These are phyloP conservation scores for Dactylonectria estremocensis DNA, from an alignment of 2,329 filamentous ascomycete genomes.

Conservation along the genomic window DNA sequence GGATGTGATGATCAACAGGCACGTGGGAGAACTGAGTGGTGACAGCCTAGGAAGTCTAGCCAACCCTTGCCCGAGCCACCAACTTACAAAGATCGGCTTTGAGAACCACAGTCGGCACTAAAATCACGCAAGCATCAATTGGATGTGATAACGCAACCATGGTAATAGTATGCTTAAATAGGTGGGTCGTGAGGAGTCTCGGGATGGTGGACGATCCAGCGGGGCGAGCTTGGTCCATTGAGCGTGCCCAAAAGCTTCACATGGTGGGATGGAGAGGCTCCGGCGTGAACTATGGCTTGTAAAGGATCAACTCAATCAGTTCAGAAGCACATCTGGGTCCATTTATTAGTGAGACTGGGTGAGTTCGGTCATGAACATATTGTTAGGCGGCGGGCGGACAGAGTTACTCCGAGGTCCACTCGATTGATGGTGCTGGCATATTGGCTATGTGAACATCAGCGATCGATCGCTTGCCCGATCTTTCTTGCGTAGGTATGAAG, in stretches of 20 bases:
- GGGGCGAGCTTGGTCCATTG: neutral
- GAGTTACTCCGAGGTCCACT: neutral
- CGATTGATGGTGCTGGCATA: neutral
- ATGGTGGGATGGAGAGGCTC: neutral
- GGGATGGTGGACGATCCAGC: slow-evolving; percentile 1
- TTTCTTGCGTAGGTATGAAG: too few species aligned
- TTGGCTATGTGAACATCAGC: neutral
- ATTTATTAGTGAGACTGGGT: neutral
- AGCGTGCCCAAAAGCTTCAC: neutral
- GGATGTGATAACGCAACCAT: neutral
- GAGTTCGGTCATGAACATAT: neutral
- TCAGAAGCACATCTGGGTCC: neutral
- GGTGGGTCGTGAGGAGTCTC: neutral
- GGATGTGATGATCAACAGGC: slow-evolving; percentile 24
- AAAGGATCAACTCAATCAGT: neutral
- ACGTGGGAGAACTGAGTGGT: slow-evolving; percentile 31
- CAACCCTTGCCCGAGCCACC: neutral
- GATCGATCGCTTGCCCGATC: neutral
- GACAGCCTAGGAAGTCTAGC: neutral
- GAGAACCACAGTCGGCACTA: neutral
- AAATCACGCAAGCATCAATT: neutral
- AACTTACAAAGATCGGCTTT: neutral
- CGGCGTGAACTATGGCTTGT: neutral
- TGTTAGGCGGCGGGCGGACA: neutral
- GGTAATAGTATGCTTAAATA: slow-evolving; percentile 20